Conservation (phyloP, 2,329 filamentous ascomycete species). For the Parastagonospora nodorum region DNA sequence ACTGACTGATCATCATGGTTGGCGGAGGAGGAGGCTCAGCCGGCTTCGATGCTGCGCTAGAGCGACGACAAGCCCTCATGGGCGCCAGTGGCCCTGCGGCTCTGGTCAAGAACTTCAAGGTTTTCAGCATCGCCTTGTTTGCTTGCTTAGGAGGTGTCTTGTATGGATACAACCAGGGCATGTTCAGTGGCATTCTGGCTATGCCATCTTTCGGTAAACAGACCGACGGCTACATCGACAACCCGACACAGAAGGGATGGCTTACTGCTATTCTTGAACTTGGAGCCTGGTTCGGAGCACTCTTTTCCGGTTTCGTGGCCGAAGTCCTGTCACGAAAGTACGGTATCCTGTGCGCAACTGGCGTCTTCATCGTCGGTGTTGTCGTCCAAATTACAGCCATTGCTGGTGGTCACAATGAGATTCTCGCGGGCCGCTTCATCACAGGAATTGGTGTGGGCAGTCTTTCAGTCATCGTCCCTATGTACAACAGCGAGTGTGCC, state of each 20-base stretch:
- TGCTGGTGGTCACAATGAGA: conserved; percentile 60
- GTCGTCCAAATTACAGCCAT: conserved; percentile 69
- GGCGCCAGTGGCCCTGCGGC: conserved; percentile 51
- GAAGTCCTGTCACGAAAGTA: conserved; percentile 72
- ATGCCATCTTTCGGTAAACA: conserved; percentile 55
- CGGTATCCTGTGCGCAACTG: conserved; percentile 67
- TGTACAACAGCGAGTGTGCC: conserved; percentile 52
- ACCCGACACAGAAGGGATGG: conserved; percentile 53
- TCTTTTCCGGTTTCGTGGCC: conserved; percentile 73
- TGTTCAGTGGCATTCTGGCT: conserved; percentile 71
- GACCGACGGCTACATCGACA: conserved; percentile 48
- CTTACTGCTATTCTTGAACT: conserved; percentile 71
- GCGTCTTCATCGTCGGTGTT: conserved; percentile 72
- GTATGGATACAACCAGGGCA: conserved; percentile 77
- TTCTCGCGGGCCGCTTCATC: conserved; percentile 73
- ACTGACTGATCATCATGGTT: conserved; percentile 20
- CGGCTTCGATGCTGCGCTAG: conserved; percentile 29
- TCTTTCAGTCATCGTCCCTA: conserved; percentile 69
- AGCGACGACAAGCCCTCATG: conserved; percentile 29
- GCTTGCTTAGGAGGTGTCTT: conserved; percentile 58
- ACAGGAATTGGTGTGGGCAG: conserved; percentile 73
- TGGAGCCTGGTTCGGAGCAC: conserved; percentile 75
- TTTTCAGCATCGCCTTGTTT: conserved; percentile 61
- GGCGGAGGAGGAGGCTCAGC: conserved; percentile 22
- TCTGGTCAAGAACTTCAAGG: conserved; percentile 58